Evolutionary conservation across 345 rosid genomes (phyloP).

Genomic region (Gossypium herbaceum): DNA sequence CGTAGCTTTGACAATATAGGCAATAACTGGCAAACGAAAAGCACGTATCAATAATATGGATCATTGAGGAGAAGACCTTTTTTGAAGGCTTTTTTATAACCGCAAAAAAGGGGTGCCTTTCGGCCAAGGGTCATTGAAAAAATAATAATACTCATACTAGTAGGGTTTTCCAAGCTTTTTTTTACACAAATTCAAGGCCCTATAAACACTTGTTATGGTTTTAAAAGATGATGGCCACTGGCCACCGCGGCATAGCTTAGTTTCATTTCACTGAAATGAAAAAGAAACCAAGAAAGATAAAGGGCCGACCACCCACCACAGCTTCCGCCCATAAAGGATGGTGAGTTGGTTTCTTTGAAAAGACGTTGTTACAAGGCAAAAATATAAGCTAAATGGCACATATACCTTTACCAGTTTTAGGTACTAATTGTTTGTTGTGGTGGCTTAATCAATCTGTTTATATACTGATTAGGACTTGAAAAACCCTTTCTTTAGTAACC

Average conservation of each 20-base stretch:
- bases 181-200: not conserved
- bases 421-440: not conserved
- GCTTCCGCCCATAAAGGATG: not conserved
- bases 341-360: not conserved
- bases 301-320: constrained; percentile 11
- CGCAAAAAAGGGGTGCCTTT: not conserved
- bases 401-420: not conserved
- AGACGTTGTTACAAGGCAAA: not conserved
- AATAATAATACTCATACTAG: not conserved
- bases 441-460: not conserved
- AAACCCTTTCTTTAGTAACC: not conserved
- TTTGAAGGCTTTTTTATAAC: constrained; percentile 1
- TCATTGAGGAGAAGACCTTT: not conserved
- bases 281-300: not conserved
- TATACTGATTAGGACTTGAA: not conserved
- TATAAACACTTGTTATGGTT: not conserved
- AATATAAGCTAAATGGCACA: not conserved
- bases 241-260: not conserved
- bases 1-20: not conserved
- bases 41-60: not conserved
- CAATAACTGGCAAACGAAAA: not conserved
- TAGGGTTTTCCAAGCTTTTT: not conserved
- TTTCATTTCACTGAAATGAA: not conserved
- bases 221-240: not conserved
- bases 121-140: not conserved